These are phyloP conservation scores for Paradendryphiella salina DNA, from an alignment of 2,329 filamentous ascomycete genomes.

Conservation along the genomic window DNA sequence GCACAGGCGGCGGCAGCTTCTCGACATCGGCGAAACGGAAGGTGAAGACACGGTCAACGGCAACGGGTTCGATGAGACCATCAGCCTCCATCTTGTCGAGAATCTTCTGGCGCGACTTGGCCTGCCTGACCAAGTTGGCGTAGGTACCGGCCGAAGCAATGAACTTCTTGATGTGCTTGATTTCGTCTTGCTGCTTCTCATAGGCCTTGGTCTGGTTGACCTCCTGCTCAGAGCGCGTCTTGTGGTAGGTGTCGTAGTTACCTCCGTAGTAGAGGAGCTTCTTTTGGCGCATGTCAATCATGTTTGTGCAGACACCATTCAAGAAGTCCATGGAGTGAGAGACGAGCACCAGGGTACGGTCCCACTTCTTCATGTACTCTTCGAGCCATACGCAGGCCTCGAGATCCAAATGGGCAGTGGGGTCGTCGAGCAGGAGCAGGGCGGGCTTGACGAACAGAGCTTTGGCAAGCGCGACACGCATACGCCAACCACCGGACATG, in stretches of 20 bases:
- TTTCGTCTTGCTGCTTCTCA: conserved; percentile 98
- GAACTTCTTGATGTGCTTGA: conserved; percentile 99
- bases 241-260: conserved; percentile 97
- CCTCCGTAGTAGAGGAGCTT: conserved; percentile 96
- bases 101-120: conserved; percentile 99
- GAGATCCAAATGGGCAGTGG: conserved; percentile 97
- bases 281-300: conserved; percentile 96
- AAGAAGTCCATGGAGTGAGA: conserved; percentile 99
- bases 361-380: conserved; percentile 99
- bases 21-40: conserved; percentile 99
- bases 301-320: conserved; percentile 96
- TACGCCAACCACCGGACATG: conserved; percentile 99
- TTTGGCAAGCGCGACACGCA: conserved; percentile 97
- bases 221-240: conserved; percentile 93
- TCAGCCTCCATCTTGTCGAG: conserved; percentile 99
- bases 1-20: conserved; percentile 95
- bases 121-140: conserved; percentile 97
- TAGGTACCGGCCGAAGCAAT: conserved; percentile 99
- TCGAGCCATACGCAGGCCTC: conserved; percentile 99
- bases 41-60: conserved; percentile 83
- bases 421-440: conserved; percentile 93
- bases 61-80: conserved; percentile 92
- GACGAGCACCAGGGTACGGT: conserved; percentile 91
- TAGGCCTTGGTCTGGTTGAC: conserved; percentile 99
- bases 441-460: conserved; percentile 98